phyloP scores from a whole-genome alignment of 106 monocot species.

The Acorus gramineus region DNA sequence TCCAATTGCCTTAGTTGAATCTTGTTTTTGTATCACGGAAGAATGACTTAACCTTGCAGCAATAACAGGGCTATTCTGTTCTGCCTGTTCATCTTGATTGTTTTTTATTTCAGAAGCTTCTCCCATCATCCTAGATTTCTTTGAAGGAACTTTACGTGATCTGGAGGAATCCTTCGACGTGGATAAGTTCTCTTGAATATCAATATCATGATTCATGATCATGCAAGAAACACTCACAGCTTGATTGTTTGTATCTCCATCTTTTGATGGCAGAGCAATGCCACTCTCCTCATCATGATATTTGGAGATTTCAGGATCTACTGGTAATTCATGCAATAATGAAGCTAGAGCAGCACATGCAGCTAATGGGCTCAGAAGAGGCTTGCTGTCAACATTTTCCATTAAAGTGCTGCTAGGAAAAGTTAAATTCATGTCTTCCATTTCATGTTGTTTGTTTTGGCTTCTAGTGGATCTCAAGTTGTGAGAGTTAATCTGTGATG shows the following conservation, averaged over 20 bases:
- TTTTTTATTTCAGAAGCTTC: not conserved
- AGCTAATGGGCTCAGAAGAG: constrained; percentile 49
- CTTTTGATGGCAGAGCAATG: not conserved
- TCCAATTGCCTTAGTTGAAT: too few species aligned
- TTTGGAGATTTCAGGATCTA: constrained; percentile 5
- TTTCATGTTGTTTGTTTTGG: constrained; percentile 6
- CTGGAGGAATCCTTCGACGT: not conserved
- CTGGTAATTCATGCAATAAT: constrained; percentile 30
- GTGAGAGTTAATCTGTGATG: too few species aligned
- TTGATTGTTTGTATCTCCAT: constrained; percentile 3
- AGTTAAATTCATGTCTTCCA: constrained; percentile 2
- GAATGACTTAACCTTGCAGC: not conserved
- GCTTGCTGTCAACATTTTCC: constrained; percentile 7
- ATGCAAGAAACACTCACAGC: constrained; percentile 1
- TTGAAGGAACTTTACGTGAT: not conserved
- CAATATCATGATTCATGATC: not conserved
- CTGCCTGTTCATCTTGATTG: not conserved
- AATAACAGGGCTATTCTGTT: not conserved
- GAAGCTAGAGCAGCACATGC: constrained; percentile 65
- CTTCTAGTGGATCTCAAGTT: constrained; percentile 24
- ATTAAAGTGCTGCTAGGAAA: too few species aligned
- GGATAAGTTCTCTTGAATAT: not conserved
- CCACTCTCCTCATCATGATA: not conserved
- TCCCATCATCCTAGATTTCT: not conserved
- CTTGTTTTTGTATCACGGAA: too few species aligned